Evolutionary conservation across 148 eudicot genomes (phyloP), one percentile per base, ranked within the genome.

Genomic region (Persicaria tinctoria): DNA sequence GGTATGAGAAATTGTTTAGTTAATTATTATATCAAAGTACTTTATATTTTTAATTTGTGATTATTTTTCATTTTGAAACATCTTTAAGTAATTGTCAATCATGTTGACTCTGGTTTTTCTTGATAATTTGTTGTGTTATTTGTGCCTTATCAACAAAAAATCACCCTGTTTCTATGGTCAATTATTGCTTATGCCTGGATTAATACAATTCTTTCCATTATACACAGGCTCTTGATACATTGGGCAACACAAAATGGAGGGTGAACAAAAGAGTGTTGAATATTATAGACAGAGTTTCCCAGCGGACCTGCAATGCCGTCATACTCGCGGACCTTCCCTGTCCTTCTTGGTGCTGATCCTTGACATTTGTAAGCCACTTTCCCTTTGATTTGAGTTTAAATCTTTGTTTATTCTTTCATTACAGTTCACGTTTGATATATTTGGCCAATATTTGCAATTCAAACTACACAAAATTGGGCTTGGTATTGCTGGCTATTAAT

Each of bases 211-310:
- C 23, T 69, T 9, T 32, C 8, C 64, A 3, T 44, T 77, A 69
- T 74, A 73, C 8, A 46, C 70, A 93, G 98, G 98, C 98, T 54
- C 96, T 93, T 75, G 78, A 91, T 76, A 86, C 96, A 49, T 92
- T 93, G 68, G 98, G 98, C 12, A 87, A 77, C 80, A 86, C 94
- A 63, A 93, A 93, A 85, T 93, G 98, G 98, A 91, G 89, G 85
- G 85, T 93, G 72, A 93, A 93, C 57, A 91, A 83, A 77, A 87
- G 81, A 77, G 90, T 93, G 50, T 87, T 93, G 60, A 70, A 82
- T 75, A 64, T 89, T 59, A 68, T 93, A 64, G 98, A 93, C 83
- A 86, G 94, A 79, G 83, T 93, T 76, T 93, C n/a, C n/a, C n/a
- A n/a, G n/a, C n/a, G n/a, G n/a, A n/a, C n/a, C n/a, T n/a, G n/a